Percentiles rank a stretch among this genome's conserved stretches.
These are phyloP conservation scores for Aureobasidium subglaciale DNA, from an alignment of 2,329 filamentous ascomycete species.

Conservation along the genomic window DNA sequence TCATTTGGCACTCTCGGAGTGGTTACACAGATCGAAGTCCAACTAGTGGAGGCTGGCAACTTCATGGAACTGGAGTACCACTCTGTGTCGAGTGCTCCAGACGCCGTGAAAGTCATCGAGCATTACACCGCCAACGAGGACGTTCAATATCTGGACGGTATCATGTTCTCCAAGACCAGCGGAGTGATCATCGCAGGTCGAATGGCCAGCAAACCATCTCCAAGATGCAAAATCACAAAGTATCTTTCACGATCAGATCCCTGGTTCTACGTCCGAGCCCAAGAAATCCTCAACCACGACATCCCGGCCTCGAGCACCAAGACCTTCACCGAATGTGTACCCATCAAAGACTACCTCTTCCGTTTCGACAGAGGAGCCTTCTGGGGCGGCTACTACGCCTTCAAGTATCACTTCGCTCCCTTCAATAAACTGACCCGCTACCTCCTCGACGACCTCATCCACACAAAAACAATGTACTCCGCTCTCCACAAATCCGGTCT, in stretches of 20 bases:
- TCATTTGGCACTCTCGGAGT: slow-evolving; percentile 56
- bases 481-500: slow-evolving; percentile 54
- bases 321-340: slow-evolving; percentile 34
- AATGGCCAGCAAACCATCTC: slow-evolving; percentile 32
- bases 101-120: slow-evolving; percentile 44
- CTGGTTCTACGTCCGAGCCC: slow-evolving; percentile 68
- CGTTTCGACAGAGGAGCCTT: slow-evolving; percentile 59
- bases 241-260: slow-evolving; percentile 57
- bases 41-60: slow-evolving; percentile 46
- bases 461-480: slow-evolving; percentile 56
- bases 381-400: slow-evolving; percentile 56
- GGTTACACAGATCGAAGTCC: slow-evolving; percentile 54
- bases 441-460: slow-evolving; percentile 53
- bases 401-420: slow-evolving; percentile 53
- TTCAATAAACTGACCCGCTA: slow-evolving; percentile 55
- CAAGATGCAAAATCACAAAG: slow-evolving; percentile 29
- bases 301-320: background rate
- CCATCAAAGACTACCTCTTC: slow-evolving; percentile 50
- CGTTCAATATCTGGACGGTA: slow-evolving; percentile 63
- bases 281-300: slow-evolving; percentile 27
- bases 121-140: slow-evolving; percentile 34
- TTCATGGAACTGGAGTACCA: slow-evolving; percentile 59
- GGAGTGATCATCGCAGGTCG: slow-evolving; percentile 57
- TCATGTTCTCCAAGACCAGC: slow-evolving; percentile 51
- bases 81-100: slow-evolving; percentile 43